Evolutionary conservation across 768 basidiomycete genomes (phyloP).

Genomic region (Amanita thiersii): DNA sequence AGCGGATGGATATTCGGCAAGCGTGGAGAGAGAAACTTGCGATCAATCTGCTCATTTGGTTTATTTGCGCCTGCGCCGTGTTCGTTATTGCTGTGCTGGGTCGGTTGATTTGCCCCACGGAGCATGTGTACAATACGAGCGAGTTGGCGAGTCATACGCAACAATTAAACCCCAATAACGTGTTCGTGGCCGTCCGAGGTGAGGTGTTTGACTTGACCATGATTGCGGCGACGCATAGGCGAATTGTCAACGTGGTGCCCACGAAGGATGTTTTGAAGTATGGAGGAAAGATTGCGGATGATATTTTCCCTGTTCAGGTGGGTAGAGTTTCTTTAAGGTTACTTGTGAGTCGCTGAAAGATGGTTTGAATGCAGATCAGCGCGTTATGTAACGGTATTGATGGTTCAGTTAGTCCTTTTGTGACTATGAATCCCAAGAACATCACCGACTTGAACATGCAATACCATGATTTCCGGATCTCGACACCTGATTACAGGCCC

Average conservation of each 20-base stretch:
- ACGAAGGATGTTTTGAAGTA: constrained; percentile 72
- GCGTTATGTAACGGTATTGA: constrained; percentile 85
- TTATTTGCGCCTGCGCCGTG: constrained; percentile 78
- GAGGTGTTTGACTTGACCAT: constrained; percentile 87
- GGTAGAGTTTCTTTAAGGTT: background rate
- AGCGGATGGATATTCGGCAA: constrained; percentile 86
- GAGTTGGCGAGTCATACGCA: constrained; percentile 75
- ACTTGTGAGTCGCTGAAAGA: background rate
- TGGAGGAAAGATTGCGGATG: constrained; percentile 66
- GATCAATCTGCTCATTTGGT: constrained; percentile 94
- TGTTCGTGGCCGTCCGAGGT: constrained; percentile 79
- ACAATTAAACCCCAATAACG: constrained; percentile 57
- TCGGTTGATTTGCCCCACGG: constrained; percentile 85
- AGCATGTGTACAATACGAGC: constrained; percentile 77
- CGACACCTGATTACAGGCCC: constrained; percentile 81
- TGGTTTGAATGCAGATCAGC: constrained; percentile 50
- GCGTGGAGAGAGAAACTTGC: constrained; percentile 98
- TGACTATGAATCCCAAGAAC: constrained; percentile 72
- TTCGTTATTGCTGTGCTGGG: constrained; percentile 92
- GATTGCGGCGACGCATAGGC: constrained; percentile 58
- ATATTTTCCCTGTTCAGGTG: constrained; percentile 93
- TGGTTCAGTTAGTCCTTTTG: constrained; percentile 78
- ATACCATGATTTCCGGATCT: constrained; percentile 95
- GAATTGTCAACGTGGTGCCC: constrained; percentile 66
- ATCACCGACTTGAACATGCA: constrained; percentile 64